Percentiles rank a stretch among this genome's conserved stretches.
phyloP scores from a whole-genome alignment of 306 rosid genomes.

The Lathyrus oleraceus region DNA sequence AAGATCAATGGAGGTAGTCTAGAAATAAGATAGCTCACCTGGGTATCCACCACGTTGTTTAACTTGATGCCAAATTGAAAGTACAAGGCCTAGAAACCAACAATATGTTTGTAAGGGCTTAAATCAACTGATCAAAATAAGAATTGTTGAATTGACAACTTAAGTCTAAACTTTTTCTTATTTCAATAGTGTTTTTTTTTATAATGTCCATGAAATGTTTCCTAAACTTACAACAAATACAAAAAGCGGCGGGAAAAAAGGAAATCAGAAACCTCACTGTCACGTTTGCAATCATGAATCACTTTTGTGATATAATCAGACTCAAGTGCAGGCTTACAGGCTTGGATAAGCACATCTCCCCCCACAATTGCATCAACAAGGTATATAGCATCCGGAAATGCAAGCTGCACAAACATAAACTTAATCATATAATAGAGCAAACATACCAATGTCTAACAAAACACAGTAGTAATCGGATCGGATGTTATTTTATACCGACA shows the following conservation, averaged over 20 bases:
- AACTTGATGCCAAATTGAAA: conserved; percentile 97
- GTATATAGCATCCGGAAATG: conserved; percentile 91
- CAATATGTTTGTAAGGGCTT: conserved; percentile 25
- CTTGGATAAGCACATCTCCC: conserved; percentile 73
- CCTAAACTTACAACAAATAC: conserved; percentile 14
- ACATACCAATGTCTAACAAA: neutral
- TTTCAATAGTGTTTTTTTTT: neutral
- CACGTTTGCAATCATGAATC: conserved; percentile 99
- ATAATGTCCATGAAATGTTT: neutral
- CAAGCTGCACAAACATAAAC: conserved; percentile 64
- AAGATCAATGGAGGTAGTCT: neutral
- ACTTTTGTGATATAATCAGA: conserved; percentile 87
- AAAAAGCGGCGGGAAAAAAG: neutral
- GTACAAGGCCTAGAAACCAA: conserved; percentile 76
- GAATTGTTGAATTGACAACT: conserved; percentile 20
- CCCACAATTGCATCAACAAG: conserved; percentile 91
- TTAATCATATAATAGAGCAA: neutral
- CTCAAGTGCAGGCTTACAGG: conserved; percentile 99
- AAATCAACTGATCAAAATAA: neutral
- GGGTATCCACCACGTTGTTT: conserved; percentile 97
- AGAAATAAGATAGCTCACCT: conserved; percentile 56
- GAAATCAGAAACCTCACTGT: conserved; percentile 78
- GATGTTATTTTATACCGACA: neutral
- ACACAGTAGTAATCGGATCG: conserved; percentile 6
- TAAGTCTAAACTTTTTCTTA: neutral